These are phyloP conservation scores for Aspergillus oerlinghausenensis DNA, from an alignment of 2,329 filamentous ascomycete species.

Conservation along the genomic window DNA sequence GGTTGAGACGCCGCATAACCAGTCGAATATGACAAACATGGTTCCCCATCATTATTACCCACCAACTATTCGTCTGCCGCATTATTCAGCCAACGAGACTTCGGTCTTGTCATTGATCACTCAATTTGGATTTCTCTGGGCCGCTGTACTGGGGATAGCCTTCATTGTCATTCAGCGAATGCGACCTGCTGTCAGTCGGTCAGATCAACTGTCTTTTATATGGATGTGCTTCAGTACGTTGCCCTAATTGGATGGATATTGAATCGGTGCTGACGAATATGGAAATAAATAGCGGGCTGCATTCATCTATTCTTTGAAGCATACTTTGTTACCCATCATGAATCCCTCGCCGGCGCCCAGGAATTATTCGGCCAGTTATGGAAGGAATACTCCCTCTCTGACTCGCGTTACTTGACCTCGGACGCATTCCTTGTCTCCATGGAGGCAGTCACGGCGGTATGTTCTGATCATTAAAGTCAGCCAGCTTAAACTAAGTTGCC, in stretches of 20 bases:
- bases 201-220: constrained; percentile 54
- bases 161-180: constrained; percentile 47
- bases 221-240: constrained; percentile 66
- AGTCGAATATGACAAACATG: background rate
- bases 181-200: constrained; percentile 45
- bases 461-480: constrained; percentile 19
- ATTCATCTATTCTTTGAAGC: constrained; percentile 72
- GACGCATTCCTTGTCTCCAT: constrained; percentile 80
- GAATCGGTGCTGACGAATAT: background rate
- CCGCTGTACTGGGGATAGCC: constrained; percentile 51
- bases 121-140: constrained; percentile 53
- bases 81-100: constrained; percentile 59
- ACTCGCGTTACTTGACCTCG: constrained; percentile 75
- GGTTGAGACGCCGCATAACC: background rate
- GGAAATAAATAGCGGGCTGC: constrained; percentile 5
- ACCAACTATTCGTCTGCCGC: constrained; percentile 50
- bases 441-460: constrained; percentile 70
- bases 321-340: constrained; percentile 65
- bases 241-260: too few relatives aligned
- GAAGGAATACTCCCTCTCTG: constrained; percentile 83
- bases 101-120: constrained; percentile 52
- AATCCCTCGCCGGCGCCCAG: constrained; percentile 56
- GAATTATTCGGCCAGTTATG: constrained; percentile 74
- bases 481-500: constrained; percentile 1
- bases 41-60: constrained; percentile 63